Evolutionary conservation across 164 flowering plant genomes (phyloP).

Genomic region (Warburgia ugandensis): DNA sequence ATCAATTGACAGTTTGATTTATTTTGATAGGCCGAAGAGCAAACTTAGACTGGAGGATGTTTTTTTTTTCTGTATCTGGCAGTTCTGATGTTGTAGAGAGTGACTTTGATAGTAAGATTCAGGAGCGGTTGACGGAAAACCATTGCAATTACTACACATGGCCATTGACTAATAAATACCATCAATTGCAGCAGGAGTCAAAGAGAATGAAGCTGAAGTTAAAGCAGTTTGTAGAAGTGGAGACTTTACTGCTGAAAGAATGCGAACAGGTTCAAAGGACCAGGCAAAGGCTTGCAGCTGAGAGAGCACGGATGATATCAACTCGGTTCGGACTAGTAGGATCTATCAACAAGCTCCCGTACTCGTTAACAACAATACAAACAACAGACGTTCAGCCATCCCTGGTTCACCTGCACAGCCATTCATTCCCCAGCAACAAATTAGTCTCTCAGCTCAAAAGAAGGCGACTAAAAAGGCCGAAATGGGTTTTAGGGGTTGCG

Average conservation of each 20-base stretch:
- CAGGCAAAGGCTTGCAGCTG: slow-evolving; percentile 75
- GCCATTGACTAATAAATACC: slow-evolving; percentile 40
- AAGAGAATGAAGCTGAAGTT: slow-evolving; percentile 86
- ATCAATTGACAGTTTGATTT: slow-evolving; percentile 86
- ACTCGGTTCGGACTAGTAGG: slow-evolving; percentile 46
- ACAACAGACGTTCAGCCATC: slow-evolving; percentile 42
- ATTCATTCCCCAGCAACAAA: slow-evolving; percentile 40
- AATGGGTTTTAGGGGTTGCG: too few relatives aligned
- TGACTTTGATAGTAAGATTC: slow-evolving; percentile 69
- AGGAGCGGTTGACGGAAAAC: slow-evolving; percentile 66
- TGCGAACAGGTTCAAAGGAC: slow-evolving; percentile 85
- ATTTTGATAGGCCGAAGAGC: slow-evolving; percentile 86
- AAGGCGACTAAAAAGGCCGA: too few relatives aligned
- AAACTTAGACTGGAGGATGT: slow-evolving; percentile 52
- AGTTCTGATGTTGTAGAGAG: slow-evolving; percentile 27
- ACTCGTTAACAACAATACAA: slow-evolving; percentile 11
- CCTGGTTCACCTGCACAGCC: slow-evolving; percentile 50
- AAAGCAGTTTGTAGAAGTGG: slow-evolving; percentile 94
- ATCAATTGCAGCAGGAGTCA: slow-evolving; percentile 91
- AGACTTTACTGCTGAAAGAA: slow-evolving; percentile 77
- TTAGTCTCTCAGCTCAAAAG: slow-evolving; percentile 49
- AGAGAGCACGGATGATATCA: slow-evolving; percentile 51
- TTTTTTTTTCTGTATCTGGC: slow-evolving; percentile 29
- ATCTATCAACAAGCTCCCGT: slow-evolving; percentile 12
- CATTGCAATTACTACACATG: slow-evolving; percentile 57